A percentile compares a stretch with the other conserved stretches of the same genome.
Conservation (phyloP, 768 basidiomycete genomes). For the Rossbeevera mucosa region DNA sequence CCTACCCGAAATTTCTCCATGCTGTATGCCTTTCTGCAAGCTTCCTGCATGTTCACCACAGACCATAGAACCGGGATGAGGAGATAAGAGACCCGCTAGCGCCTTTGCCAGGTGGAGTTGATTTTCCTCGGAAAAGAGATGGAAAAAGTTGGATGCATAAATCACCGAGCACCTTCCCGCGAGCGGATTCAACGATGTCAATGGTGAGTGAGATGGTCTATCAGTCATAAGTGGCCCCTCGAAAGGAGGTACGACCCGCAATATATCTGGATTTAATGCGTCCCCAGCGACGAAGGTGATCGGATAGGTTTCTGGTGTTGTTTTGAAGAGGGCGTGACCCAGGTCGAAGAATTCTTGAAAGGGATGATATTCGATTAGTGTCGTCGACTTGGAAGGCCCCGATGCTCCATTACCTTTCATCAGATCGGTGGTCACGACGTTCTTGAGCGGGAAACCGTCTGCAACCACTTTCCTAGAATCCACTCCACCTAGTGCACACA, state of each 20-base stretch:
- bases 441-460: conserved; percentile 41
- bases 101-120: conserved; percentile 27
- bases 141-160: conserved; percentile 47
- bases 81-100: conserved; percentile 28
- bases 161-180: conserved; percentile 48
- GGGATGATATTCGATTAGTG: background rate
- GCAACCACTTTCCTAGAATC: conserved; percentile 38
- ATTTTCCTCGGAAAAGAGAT: conserved; percentile 29
- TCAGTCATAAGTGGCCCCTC: conserved; percentile 20
- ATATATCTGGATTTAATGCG: conserved; percentile 42
- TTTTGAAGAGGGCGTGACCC: conserved; percentile 58
- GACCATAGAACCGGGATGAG: conserved; percentile 29
- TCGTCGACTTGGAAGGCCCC: background rate
- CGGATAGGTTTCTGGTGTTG: conserved; percentile 49
- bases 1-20: background rate
- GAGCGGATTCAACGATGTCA: conserved; percentile 45
- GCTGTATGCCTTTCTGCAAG: background rate
- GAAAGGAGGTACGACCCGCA: conserved; percentile 33
- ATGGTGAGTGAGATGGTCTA: conserved; percentile 26
- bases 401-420: conserved; percentile 25
- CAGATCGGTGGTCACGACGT: conserved; percentile 40
- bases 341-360: conserved; percentile 50
- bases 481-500: conserved; percentile 16
- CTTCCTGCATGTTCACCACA: conserved; percentile 26
- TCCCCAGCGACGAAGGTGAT: conserved; percentile 52